These are phyloP conservation scores for Coprinopsis cinerea DNA, from an alignment of 768 basidiomycete species.

Conservation along the genomic window DNA sequence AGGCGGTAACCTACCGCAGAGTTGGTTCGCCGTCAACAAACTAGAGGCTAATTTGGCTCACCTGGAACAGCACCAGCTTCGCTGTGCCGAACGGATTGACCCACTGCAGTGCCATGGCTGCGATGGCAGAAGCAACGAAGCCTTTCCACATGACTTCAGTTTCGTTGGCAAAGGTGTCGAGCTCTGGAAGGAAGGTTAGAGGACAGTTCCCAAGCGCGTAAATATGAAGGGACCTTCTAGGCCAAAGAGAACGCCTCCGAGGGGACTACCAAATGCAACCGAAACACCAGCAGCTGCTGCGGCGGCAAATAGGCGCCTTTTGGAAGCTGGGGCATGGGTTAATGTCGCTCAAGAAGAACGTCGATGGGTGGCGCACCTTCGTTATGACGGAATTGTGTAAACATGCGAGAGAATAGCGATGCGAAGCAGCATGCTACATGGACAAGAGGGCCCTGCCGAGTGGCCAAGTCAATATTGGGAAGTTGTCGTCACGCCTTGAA, in stretches of 20 bases:
- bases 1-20: constrained; percentile 44
- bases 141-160: constrained; percentile 80
- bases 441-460: constrained; percentile 66
- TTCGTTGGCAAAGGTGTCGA: constrained; percentile 64
- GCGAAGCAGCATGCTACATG: constrained; percentile 84
- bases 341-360: neutral
- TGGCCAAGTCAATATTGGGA: neutral
- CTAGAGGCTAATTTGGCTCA: constrained; percentile 19
- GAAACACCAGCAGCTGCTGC: constrained; percentile 85
- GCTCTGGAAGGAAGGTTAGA: constrained; percentile 31
- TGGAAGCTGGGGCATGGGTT: constrained; percentile 46
- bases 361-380: constrained; percentile 45
- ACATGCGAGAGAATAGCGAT: constrained; percentile 58
- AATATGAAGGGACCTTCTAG: constrained; percentile 48
- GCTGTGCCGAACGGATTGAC: constrained; percentile 84
- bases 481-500: constrained; percentile 12
- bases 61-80: constrained; percentile 77
- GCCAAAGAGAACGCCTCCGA: constrained; percentile 82
- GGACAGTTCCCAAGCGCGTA: neutral
- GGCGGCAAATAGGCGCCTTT: constrained; percentile 75
- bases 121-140: constrained; percentile 87
- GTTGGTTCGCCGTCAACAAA: neutral
- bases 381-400: constrained; percentile 67
- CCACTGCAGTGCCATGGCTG: constrained; percentile 78
- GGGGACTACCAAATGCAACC: constrained; percentile 82